Evolutionary conservation across 768 basidiomycete genomes (phyloP), one percentile per base, ranked within the genome.

Genomic region (Lepiota subincarnata): DNA sequence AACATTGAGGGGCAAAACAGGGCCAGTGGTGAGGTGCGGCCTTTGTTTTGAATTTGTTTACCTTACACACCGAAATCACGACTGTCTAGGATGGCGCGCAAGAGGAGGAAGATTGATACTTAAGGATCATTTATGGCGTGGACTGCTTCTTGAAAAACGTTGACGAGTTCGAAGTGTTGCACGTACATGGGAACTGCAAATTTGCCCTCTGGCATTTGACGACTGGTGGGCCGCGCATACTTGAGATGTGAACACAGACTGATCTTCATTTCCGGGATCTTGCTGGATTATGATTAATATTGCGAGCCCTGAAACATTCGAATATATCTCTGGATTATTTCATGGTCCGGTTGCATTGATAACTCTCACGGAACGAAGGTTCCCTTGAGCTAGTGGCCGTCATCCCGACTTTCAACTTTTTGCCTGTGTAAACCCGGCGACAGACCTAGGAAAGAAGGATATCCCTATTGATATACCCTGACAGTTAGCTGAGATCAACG

Each of bases 341-440:
- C 87, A 90, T 56, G 81, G 86, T n/a, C 81, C 92, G 1, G 82
- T 81, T 6, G 83, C 92, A 0, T 98, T 95, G 0, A 87, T 99
- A 59, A 91, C 93, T 0, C 73, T 99, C 53, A 93, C 93, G 0
- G 97, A 98, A 64, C 84, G 94, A n/a, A 65, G 96, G 95, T 0
- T 87, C 92, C 10, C 70, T 98, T 50, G 91, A 94, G 60, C 88
- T 89, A 1, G 79, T 98, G 24, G 86, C 87, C 87, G 97, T 0
- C 97, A 99, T 66, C 84, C 92, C 14, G 87, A 96, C 61, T 99
- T 99, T 73, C 89, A 95, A 16, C 77, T 98, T 4, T 98, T 98
- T 63, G 94, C 94, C 3, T 99, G 97, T 67, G 98, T 99, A 97
- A 99, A 99, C 64, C 97, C 97, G 4, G 97, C 97, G 0, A 99